Evolutionary conservation across 345 rosid genomes (phyloP), one percentile per base, ranked within the genome.

Genomic region (Euphorbia peplus): DNA sequence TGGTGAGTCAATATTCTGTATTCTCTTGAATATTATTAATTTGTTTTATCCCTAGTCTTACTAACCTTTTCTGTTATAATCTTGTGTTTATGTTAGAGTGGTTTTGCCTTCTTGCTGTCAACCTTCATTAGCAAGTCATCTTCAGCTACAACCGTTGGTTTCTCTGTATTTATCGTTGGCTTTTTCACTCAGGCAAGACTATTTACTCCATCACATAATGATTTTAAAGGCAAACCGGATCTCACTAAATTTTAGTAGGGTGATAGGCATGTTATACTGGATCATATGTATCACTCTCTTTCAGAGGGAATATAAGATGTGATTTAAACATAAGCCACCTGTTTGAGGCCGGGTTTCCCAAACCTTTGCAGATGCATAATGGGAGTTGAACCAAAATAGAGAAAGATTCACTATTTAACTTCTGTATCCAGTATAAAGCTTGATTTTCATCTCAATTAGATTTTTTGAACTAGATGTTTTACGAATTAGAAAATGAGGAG

Each of bases 61-160:
- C 64, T 58, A 57, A 60, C 66, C 28, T 42, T 75, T 42, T 77
- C 67, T 29, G 18, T 37, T 58, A 41, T 37, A 55, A 28, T 58
- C n/a, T 55, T 46, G 19, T 39, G 64, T 71, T 58, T 75, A 44
- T 83, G 78, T 69, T 69, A 93, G 98, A 79, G 82, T 81, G 91
- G 95, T 32, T 79, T 83, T 60, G 96, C 96, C 15, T 93, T 89
- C 82, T 75, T 91, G 96, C 69, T 91, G 77, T 91, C 98, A 51
- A 76, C 95, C 71, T 89, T 91, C 76, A 79, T 93, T 60, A 85
- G 89, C 81, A 88, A 91, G 83, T 79, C 98, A 39, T 60, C 97
- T 39, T 86, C 96, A 25, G 87, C 97, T 66, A 89, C 88, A 19
- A 82, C 95, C 26, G 83, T 77, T 3, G 96, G 96, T 22, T 93